Evolutionary conservation across 257 asterid species (phyloP), one percentile per base, ranked within the genome.

Genomic region (Scutellaria minor): DNA sequence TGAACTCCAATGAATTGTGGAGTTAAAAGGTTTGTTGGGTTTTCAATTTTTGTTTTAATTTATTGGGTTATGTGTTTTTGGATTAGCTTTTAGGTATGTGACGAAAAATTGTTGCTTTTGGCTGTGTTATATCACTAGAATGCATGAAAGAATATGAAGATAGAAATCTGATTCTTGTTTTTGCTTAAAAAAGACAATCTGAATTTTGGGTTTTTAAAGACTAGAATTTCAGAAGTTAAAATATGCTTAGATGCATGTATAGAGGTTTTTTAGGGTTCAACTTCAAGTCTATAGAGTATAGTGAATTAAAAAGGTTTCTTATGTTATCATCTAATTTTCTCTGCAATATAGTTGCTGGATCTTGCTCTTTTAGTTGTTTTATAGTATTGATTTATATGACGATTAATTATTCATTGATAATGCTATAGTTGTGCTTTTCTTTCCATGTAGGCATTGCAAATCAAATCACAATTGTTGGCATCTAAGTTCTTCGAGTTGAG

Each of bases 21-120:
- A 20, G 62, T 35, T 67, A 50, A 66, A 71, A 71, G 84, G 87
- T 79, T 55, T 56, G 75, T 45, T 50, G 54, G 47, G 13, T 65
- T 62, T 40, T 45, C 52, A 13, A 55, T 69, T 67, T 50, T 64
- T 53, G 31, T 27, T 53, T 54, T 35, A 35, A 7, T 8, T 66
- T 61, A 48, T 67, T 62, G 75, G 68, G 72, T 60, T 47, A 1
- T n/a, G 0, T 20, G 10, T 5, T 22, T 58, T 69, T 64, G 9
- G 24, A n/a, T 11, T 56, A 6, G 18, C n/a, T 44, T 52, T 53
- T 60, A 52, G 47, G 14, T 52, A 27, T 59, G 7, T n/a, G 56
- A 44, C 7, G 0, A n/a, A 8, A 45, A 1, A 44, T 59, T 51
- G 58, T 54, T 68, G 66, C 64, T 69, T 59, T 74, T 60, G 31